Base-by-base conservation (phyloP, 1,284 basidiomycete genomes). In the Naganishia cerealis region DNA sequence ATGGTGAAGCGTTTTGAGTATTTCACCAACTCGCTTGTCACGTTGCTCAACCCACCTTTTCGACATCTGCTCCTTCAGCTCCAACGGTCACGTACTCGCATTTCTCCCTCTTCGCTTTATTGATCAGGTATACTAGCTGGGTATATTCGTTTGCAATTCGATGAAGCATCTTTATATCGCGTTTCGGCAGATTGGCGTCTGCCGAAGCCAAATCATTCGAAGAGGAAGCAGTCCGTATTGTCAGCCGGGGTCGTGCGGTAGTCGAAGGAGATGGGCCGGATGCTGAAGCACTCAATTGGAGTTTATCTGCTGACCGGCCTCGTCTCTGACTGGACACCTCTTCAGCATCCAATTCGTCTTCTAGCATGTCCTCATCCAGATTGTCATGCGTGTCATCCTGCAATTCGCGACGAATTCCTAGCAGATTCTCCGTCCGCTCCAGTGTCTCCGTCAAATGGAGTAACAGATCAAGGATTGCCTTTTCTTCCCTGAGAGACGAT, bases 61-160 rank as follows among this genome's bases (percentile, higher is more conserved):
- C 87, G 16, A 93, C 85, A 71, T 90, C 88, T 2, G 61, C 61
- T 21, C 67, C 67, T 26, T 65, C 67, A 2, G 46, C 55, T 24
- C 52, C 57, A 2, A 26, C 61, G 67, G 89, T 85, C 1, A 94
- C 86, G 73, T 92, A 92, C 10, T 84, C 84, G 76, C 91, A 91
- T 1, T 85, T 84, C 73, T 92, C 88, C 13, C 82, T 82, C 12
- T 86, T 84, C 18, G 93, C 91, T 77, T 96, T 94, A 18, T 87
- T 85, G 46, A 87, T 85, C 73, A 96, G 90, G 77, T 97, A 98
- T 42, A 92, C 83, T n/a, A 97, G 84, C 76, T 97, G 93, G 2
- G 87, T 91, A 77, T 94, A 96, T 79, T 96, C 94, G 13, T 88
- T 84, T 13, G 93, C 92, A 16, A 94, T 90, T 58, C 94, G 87